Percentiles rank a stretch among this genome's conserved stretches.
phyloP scores from a whole-genome alignment of 2,329 filamentous ascomycete genomes.

The Periconia digitata region DNA sequence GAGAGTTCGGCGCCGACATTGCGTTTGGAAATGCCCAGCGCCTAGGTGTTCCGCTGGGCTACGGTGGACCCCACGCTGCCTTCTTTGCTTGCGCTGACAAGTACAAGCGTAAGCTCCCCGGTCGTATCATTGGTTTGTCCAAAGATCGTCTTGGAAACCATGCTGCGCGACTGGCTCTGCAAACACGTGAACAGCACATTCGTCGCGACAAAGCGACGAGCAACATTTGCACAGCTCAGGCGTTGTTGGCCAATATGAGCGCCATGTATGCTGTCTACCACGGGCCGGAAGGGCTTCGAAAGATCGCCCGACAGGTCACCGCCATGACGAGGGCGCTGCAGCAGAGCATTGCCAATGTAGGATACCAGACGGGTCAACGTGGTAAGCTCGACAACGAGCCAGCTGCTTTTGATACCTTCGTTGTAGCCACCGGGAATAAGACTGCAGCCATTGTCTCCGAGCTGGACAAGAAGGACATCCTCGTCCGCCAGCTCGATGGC shows the following conservation, averaged over 20 bases:
- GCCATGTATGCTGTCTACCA: constrained; percentile 95
- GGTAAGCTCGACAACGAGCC: constrained; percentile 59
- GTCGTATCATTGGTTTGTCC: constrained; percentile 85
- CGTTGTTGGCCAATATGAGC: constrained; percentile 91
- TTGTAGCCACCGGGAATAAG: constrained; percentile 57
- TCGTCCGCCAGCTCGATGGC: constrained; percentile 64
- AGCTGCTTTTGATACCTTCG: constrained; percentile 78
- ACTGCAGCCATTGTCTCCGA: constrained; percentile 56
- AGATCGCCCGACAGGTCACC: constrained; percentile 78
- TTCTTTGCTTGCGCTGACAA: constrained; percentile 93
- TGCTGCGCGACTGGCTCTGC: constrained; percentile 80
- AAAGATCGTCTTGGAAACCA: constrained; percentile 83
- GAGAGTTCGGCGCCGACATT: constrained; percentile 93
- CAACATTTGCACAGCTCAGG: constrained; percentile 96
- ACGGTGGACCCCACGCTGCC: constrained; percentile 91
- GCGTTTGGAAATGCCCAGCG: constrained; percentile 92
- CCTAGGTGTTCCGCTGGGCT: constrained; percentile 89
- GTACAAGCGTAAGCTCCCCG: constrained; percentile 92
- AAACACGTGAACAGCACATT: constrained; percentile 96
- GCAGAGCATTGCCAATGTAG: constrained; percentile 62
- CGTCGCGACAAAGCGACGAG: constrained; percentile 94
- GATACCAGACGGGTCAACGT: constrained; percentile 63
- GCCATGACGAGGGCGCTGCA: constrained; percentile 71
- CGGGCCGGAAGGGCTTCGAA: constrained; percentile 78
- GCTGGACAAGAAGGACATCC: constrained; percentile 56